Conservation (phyloP, 2,329 filamentous ascomycete genomes). For the Albophoma yamanashiensis region DNA sequence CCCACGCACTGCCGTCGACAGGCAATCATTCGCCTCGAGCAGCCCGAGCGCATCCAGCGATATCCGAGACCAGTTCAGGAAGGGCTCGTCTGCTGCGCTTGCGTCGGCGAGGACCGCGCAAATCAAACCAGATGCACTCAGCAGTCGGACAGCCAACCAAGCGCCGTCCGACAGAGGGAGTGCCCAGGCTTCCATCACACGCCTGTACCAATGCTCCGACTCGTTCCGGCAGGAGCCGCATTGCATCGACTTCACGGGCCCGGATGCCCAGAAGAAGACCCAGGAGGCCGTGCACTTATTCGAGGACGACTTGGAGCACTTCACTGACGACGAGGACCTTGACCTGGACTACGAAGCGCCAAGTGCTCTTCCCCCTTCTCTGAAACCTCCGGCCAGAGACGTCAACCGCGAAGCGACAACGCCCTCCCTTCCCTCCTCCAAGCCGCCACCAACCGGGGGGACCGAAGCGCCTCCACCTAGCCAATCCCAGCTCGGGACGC, state of each 20-base stretch:
- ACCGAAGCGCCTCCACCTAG: conserved; percentile 15
- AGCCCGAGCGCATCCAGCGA: conserved; percentile 33
- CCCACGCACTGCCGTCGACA: conserved; percentile 26
- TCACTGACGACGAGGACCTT: conserved; percentile 72
- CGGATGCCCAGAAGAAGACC: conserved; percentile 15
- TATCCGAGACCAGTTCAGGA: conserved; percentile 40
- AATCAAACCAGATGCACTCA: conserved; percentile 13
- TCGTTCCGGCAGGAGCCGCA: conserved; percentile 30
- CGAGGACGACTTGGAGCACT: conserved; percentile 83
- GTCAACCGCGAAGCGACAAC: conserved; percentile 55
- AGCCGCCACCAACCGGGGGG: conserved; percentile 11
- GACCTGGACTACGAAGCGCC: conserved; percentile 59
- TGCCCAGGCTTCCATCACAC: conserved; percentile 20
- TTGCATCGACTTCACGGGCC: conserved; percentile 23
- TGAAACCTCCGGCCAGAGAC: conserved; percentile 28
- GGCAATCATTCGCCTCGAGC: conserved; percentile 48
- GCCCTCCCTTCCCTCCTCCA: conserved; percentile 29
- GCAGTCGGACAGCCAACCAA: conserved; percentile 21
- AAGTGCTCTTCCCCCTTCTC: conserved; percentile 31
- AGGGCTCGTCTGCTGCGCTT: conserved; percentile 22
- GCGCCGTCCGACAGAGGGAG: conserved; percentile 10
- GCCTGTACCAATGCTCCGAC: conserved; percentile 31
- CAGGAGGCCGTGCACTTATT: conserved; percentile 46
- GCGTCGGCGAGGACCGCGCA: conserved; percentile 28
- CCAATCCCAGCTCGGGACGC: conserved; percentile 14